These are phyloP conservation scores for Phytophthora podocarpi DNA, from an alignment of 352 stramenopile genomes.

Conservation along the genomic window DNA sequence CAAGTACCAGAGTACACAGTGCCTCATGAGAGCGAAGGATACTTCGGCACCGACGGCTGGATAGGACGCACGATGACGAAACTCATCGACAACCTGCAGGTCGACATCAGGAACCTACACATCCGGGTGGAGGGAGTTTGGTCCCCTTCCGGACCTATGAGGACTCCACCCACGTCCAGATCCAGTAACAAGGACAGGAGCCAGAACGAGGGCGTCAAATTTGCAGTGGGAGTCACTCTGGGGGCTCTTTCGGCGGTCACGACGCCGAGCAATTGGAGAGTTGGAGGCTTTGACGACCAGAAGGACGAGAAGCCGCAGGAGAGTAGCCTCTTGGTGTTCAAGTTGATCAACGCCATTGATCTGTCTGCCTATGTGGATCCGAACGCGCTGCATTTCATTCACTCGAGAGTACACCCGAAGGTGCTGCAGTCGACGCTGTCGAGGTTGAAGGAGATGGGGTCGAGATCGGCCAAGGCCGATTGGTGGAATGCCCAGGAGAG, in stretches of 20 bases:
- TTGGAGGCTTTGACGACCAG: slow-evolving; percentile 69
- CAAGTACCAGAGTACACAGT: slow-evolving; percentile 69
- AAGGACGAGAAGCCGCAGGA: slow-evolving; percentile 32
- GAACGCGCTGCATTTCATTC: slow-evolving; percentile 85
- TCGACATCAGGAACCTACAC: slow-evolving; percentile 88
- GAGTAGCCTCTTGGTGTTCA: slow-evolving; percentile 80
- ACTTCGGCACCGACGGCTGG: slow-evolving; percentile 90
- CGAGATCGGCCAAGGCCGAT: slow-evolving; percentile 52
- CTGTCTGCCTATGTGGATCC: slow-evolving; percentile 89
- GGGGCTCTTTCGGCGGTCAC: slow-evolving; percentile 86
- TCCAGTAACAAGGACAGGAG: slow-evolving; percentile 18
- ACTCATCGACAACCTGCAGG: slow-evolving; percentile 91
- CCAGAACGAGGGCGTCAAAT: slow-evolving; percentile 53
- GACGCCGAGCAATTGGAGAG: slow-evolving; percentile 84
- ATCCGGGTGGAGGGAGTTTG: slow-evolving; percentile 85
- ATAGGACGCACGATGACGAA: slow-evolving; percentile 90
- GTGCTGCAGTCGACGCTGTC: slow-evolving; percentile 77
- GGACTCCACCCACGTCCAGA: slow-evolving; percentile 26
- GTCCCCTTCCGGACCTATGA: slow-evolving; percentile 43
- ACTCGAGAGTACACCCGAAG: slow-evolving; percentile 80
- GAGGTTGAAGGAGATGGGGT: slow-evolving; percentile 85
- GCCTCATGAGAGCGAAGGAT: slow-evolving; percentile 80
- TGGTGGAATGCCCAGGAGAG: slow-evolving; percentile 84
- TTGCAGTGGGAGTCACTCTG: slow-evolving; percentile 77
- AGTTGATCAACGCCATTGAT: slow-evolving; percentile 87